Evolutionary conservation across 2,329 filamentous ascomycete genomes (phyloP).

Genomic region (Corinectria fuckeliana): DNA sequence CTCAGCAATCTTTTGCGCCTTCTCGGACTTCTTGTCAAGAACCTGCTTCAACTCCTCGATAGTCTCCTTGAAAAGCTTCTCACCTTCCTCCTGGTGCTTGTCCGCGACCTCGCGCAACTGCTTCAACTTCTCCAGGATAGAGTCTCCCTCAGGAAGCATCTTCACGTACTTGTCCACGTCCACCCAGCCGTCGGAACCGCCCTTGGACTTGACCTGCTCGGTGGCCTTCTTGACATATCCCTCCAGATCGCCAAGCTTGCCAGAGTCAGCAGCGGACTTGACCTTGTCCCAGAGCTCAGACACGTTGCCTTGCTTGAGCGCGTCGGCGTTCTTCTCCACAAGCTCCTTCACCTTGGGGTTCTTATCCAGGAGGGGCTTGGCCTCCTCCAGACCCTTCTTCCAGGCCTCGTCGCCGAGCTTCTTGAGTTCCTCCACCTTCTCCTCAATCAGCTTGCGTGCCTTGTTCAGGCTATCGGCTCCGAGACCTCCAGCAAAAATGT

Average conservation of each 20-base stretch:
- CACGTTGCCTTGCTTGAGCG: constrained; percentile 71
- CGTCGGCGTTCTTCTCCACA: constrained; percentile 72
- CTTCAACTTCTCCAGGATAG: constrained; percentile 70
- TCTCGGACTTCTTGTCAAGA: constrained; percentile 63
- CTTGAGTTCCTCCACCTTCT: constrained; percentile 72
- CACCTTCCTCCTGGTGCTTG: constrained; percentile 72
- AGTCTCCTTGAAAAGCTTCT: constrained; percentile 73
- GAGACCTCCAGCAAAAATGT: constrained; percentile 68
- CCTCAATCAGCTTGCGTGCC: constrained; percentile 68
- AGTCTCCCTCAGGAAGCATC: constrained; percentile 67
- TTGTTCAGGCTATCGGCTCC: constrained; percentile 59
- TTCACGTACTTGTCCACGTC: constrained; percentile 68
- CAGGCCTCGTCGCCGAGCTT: constrained; percentile 75
- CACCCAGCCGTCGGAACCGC: constrained; percentile 50
- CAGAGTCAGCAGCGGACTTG: constrained; percentile 66
- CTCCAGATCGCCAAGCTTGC: constrained; percentile 57
- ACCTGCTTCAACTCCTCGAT: constrained; percentile 70
- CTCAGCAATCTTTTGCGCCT: constrained; percentile 64
- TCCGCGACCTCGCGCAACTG: constrained; percentile 69
- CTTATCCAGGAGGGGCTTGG: constrained; percentile 76
- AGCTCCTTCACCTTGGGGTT: constrained; percentile 77
- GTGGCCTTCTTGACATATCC: constrained; percentile 43
- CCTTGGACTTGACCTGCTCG: constrained; percentile 54
- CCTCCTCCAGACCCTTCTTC: constrained; percentile 73
- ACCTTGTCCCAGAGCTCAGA: constrained; percentile 68